Evolutionary conservation across 2,329 filamentous ascomycete genomes (phyloP), one percentile per base, ranked within the genome.

Genomic region (Lecanicillium sp.): DNA sequence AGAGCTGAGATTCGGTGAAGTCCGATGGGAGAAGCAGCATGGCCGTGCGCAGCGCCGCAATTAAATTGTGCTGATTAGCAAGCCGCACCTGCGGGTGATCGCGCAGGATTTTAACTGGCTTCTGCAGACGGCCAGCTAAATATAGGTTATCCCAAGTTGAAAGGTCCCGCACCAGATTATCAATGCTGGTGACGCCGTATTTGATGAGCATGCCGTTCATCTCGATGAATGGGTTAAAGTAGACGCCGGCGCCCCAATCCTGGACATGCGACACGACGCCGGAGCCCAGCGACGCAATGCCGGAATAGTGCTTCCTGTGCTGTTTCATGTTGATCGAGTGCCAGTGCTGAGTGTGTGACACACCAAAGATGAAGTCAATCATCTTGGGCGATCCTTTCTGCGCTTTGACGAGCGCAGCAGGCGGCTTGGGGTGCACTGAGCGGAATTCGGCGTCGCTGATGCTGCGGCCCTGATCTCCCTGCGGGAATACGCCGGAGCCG

Each of bases 301-400:
- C 83, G 1, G 91, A 97, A 69, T 98, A 98, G 67, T 98, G 93
- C 59, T 94, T 78, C 7, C 87, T 85, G 62, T 98, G 86, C 64
- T 96, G 86, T 55, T 78, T 76, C 57, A 98, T 74, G 60, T 98
- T 98, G 52, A 98, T 75, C 27, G 86, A 90, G 68, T 98, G 93
- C 88, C 91, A 98, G 68, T 98, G 93, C 62, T 98, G 87, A 1
- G 87, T 89, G 65, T 95, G 88, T 1, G 87, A 88, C 10, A 97
- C 91, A 21, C 91, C 93, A 63, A 98, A 93, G 56, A 98, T 94
- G 64, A 98, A 95, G 68, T 98, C 93, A 54, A 98, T 95, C 84
- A 97, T 95, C 71, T 96, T 96, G 11, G 89, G 89, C 1, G 83
- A 83, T 24, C 88, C 87, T 58, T 88, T 84, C 66, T 97, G 91